A percentile compares a stretch with the other conserved stretches of the same genome.
phyloP scores from a whole-genome alignment of 495 filamentous ascomycete genomes.

The Hypoxylon fragiforme region DNA sequence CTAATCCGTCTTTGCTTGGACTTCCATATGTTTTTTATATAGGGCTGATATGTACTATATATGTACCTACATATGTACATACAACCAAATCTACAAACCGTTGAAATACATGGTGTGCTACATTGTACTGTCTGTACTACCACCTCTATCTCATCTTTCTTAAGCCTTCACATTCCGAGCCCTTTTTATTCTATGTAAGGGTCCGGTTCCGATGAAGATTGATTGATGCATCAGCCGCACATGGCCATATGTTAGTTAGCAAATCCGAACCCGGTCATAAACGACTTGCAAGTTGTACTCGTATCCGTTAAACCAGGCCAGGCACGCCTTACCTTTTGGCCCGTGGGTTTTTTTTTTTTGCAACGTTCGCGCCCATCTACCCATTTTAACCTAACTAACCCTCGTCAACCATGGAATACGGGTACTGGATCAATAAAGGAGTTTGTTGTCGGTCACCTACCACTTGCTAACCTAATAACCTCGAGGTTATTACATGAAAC shows the following conservation, averaged over 20 bases:
- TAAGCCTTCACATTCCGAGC: slow-evolving; percentile 30
- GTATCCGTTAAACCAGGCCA: neutral
- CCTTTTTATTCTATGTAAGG: neutral
- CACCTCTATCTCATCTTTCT: too few relatives aligned
- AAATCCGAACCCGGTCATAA: neutral
- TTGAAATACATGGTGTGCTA: too few relatives aligned
- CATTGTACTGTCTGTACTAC: too few relatives aligned
- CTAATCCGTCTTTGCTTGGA: too few relatives aligned
- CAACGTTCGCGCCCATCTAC: neutral
- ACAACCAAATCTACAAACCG: too few relatives aligned
- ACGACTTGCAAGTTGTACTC: neutral
- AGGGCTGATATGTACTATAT: too few relatives aligned
- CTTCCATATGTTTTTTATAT: too few relatives aligned
- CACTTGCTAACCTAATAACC: neutral
- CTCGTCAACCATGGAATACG: neutral
- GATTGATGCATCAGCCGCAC: slow-evolving; percentile 18
- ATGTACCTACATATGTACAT: too few relatives aligned
- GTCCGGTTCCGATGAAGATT: slow-evolving; percentile 11
- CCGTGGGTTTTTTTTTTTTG: too few relatives aligned
- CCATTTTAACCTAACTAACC: neutral
- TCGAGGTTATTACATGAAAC: neutral
- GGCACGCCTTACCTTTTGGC: too few relatives aligned
- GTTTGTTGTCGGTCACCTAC: too few relatives aligned
- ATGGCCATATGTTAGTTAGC: neutral
- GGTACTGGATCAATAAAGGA: neutral